These are phyloP conservation scores for Amylocystis lapponica DNA, from an alignment of 768 basidiomycete species.

Conservation along the genomic window DNA sequence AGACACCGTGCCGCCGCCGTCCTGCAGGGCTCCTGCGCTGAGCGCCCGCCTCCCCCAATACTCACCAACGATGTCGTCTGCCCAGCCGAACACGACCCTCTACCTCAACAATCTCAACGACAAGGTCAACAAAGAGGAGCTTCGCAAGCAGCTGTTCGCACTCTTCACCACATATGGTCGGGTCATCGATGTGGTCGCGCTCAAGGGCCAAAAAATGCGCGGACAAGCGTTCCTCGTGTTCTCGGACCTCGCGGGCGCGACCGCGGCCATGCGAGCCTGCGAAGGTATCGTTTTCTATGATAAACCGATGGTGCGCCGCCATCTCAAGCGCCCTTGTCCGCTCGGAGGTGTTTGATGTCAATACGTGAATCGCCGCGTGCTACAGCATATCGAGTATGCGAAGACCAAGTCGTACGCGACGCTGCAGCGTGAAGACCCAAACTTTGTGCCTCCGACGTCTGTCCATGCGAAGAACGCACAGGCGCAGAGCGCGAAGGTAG, in stretches of 20 bases:
- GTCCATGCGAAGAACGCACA: conserved; percentile 46
- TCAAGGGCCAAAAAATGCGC: conserved; percentile 78
- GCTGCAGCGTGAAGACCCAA: conserved; percentile 69
- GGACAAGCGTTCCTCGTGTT: conserved; percentile 98
- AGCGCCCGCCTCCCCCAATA: no score
- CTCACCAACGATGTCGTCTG: conserved; percentile 38
- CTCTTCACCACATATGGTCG: conserved; percentile 93
- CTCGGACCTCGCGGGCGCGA: conserved; percentile 83
- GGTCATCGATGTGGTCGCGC: conserved; percentile 89
- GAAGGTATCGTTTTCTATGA: conserved; percentile 93
- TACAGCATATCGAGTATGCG: conserved; percentile 86
- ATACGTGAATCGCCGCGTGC: conserved; percentile 14
- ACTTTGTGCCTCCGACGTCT: conserved; percentile 69
- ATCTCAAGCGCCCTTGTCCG: conserved; percentile 18
- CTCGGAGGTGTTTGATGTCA: conserved; percentile 24
- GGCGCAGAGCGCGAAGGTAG: conserved; percentile 61
- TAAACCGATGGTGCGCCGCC: conserved; percentile 71
- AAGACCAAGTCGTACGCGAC: conserved; percentile 87
- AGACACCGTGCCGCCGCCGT: no score
- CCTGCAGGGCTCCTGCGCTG: no score
- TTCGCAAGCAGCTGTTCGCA: conserved; percentile 76
- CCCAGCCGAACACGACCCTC: conserved; percentile 80
- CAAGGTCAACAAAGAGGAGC: conserved; percentile 87
- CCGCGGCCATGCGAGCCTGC: conserved; percentile 87
- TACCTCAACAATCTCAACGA: conserved; percentile 93